These are phyloP conservation scores for Apiotrichum porosum DNA, from an alignment of 1,284 basidiomycete genomes.

Conservation along the genomic window DNA sequence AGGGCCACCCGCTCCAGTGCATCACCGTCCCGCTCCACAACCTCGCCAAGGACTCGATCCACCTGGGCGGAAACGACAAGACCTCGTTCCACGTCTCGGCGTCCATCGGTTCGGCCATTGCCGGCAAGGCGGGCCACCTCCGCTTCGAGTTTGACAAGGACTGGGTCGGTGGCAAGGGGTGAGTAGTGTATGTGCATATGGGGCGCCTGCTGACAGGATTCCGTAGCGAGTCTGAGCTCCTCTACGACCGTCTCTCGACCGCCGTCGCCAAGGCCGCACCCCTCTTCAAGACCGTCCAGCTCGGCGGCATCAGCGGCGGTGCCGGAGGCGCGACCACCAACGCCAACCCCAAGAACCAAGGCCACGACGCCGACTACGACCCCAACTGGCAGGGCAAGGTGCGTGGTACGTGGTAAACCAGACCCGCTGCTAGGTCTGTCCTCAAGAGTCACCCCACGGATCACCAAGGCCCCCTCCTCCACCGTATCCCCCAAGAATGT, in stretches of 20 bases:
- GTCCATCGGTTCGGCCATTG: conserved; percentile 5
- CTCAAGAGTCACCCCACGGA: too few species aligned
- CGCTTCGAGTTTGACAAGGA: conserved; percentile 45
- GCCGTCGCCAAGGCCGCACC: conserved; percentile 3
- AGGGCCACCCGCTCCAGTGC: conserved; percentile 29
- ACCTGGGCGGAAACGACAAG: conserved; percentile 1
- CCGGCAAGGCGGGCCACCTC: conserved; percentile 32
- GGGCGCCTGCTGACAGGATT: background rate
- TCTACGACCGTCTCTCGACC: conserved; percentile 3
- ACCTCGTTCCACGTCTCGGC: conserved; percentile 3
- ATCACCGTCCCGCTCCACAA: conserved; percentile 27
- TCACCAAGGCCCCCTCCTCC: too few species aligned
- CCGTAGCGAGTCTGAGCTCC: conserved; percentile 5
- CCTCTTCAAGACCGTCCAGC: conserved; percentile 30
- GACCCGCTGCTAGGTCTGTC: too few species aligned
- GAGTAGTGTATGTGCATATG: conserved; percentile 19
- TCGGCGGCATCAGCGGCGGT: conserved; percentile 20
- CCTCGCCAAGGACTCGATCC: conserved; percentile 26
- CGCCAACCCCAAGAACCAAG: too few species aligned
- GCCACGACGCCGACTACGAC: conserved; percentile 11
- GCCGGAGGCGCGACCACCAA: background rate
- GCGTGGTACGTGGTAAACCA: conserved; percentile 15
- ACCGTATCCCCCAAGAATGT: too few species aligned
- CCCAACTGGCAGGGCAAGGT: conserved; percentile 12
- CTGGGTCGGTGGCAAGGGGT: conserved; percentile 46